Evolutionary conservation across 805 yeast species (phyloP), one percentile per base, ranked within the genome.

Genomic region (Hanseniaspora singularis): DNA sequence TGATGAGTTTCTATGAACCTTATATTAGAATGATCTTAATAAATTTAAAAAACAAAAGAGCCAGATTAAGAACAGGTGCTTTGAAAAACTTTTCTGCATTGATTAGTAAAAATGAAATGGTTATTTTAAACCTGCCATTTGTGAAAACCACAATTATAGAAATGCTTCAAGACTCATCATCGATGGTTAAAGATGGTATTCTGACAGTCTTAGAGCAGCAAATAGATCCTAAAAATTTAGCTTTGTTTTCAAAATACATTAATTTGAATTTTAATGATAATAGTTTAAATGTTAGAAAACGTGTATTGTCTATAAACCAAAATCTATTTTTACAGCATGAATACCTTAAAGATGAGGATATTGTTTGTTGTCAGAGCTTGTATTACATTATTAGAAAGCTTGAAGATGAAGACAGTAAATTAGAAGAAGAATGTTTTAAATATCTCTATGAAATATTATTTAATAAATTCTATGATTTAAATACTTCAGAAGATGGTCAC

Each of bases 121-220:
- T 85, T 19, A 59, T 83, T 37, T n/a, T n/a, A n/a, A 57, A 67
- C 1, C 63, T 71, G 2, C 70, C 76, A 1, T 62, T 63, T 9
- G 71, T 85, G 6, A 77, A 70, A 52, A 62, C 62, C 1, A 68
- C 81, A 0, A 65, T 86, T 2, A 64, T 74, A 1, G 64, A 60
- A 9, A 64, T 76, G 38, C 61, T 86, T 32, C 61, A 57, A 4
- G 89, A 81, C 51, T 56, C 71, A 0, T 81, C 86, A 2, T 76
- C 94, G 0, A 70, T 79, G 33, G 89, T 85, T 0, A 70, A 86
- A 49, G 87, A 81, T 54, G 84, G 94, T 0, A 79, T 79, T 2
- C 63, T 86, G 24, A 92, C 83, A 36, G 66, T 86, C 33, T 61
- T 86, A 22, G 69, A 71, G 10, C 68, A 66, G 43, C 74, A 70